Evolutionary conservation across 164 flowering plant genomes (phyloP), one percentile per base, ranked within the genome.

Genomic region (Vitis rupestris): DNA sequence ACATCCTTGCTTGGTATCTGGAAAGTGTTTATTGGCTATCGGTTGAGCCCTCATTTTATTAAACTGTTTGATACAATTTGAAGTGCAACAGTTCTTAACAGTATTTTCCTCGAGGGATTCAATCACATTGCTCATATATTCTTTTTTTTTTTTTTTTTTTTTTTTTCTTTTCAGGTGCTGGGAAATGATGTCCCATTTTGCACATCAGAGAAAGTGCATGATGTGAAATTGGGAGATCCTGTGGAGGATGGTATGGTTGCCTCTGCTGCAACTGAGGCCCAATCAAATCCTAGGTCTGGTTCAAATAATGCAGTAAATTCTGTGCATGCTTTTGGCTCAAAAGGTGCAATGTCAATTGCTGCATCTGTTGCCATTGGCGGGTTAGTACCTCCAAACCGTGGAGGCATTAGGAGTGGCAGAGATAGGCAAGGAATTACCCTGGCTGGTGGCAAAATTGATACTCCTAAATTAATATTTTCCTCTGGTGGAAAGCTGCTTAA

Each of bases 301-400:
- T 87, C 94, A 52, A 86, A 87, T 74, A 84, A 87, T 78, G 83
- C 78, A 77, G 83, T 81, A 74, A 75, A 81, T 17, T 65, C 85
- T 75, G 84, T 88, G 29, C 78, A 70, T 75, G 78, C 93, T 65
- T 89, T 79, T 74, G 86, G 87, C 72, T 86, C 99, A 53, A 89
- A 84, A 78, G 97, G 99, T 70, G 90, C 88, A 44, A 87, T 93
- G 94, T 90, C 97, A 59, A 91, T 91, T 85, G 98, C 97, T 72
- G 97, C 99, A 37, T 37, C 44, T 66, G 98, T 97, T 75, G 97
- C 98, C n/a, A 95, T 91, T 94, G 92, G 96, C 73, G 98, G 98
- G 53, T 89, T 90, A 76, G 80, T 92, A 68, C 83, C 99, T 66
- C 86, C 87, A 23, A 84, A 87, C 75, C 84, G 85, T 68, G 82